Evolutionary conservation across 306 rosid genomes (phyloP).

Genomic region (Elaeagnus macrophylla): DNA sequence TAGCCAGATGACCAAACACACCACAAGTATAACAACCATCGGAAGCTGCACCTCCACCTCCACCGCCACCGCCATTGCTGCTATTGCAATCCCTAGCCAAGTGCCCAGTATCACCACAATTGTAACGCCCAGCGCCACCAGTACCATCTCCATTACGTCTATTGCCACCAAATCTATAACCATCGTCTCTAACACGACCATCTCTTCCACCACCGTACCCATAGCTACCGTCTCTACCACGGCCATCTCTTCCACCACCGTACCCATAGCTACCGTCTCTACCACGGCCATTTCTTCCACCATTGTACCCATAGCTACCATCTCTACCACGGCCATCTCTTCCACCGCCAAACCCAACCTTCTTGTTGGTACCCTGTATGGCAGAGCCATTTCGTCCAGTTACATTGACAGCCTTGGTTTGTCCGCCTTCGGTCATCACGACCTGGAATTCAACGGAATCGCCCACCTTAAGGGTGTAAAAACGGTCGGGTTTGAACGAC

Average conservation of each 20-base stretch:
- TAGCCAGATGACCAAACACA: constrained; percentile 55
- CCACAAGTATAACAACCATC: constrained; percentile 54
- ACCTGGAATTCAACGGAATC: constrained; percentile 64
- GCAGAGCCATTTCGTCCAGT: constrained; percentile 55
- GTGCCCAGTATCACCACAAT: constrained; percentile 63
- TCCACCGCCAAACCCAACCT: constrained; percentile 16
- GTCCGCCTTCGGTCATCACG: constrained; percentile 45
- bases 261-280: neutral
- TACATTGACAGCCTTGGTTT: constrained; percentile 68
- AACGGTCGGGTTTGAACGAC: constrained; percentile 69
- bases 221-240: constrained; percentile 22
- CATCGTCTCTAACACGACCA: too few relatives aligned
- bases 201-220: constrained; percentile 35
- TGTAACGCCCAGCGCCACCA: constrained; percentile 47
- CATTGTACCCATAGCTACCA: constrained; percentile 32
- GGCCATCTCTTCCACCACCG: constrained; percentile 17
- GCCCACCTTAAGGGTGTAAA: constrained; percentile 50
- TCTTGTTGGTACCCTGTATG: constrained; percentile 30
- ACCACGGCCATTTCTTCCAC: constrained; percentile 8
- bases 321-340: constrained; percentile 20
- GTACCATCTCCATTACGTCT: constrained; percentile 39
- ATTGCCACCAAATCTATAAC: constrained; percentile 34
- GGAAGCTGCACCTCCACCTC: constrained; percentile 26
- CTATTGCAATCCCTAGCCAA: constrained; percentile 58
- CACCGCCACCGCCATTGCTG: constrained; percentile 8